Conservation (phyloP, 2,329 filamentous ascomycete species). For the Cladosporium sphaerospermum region DNA sequence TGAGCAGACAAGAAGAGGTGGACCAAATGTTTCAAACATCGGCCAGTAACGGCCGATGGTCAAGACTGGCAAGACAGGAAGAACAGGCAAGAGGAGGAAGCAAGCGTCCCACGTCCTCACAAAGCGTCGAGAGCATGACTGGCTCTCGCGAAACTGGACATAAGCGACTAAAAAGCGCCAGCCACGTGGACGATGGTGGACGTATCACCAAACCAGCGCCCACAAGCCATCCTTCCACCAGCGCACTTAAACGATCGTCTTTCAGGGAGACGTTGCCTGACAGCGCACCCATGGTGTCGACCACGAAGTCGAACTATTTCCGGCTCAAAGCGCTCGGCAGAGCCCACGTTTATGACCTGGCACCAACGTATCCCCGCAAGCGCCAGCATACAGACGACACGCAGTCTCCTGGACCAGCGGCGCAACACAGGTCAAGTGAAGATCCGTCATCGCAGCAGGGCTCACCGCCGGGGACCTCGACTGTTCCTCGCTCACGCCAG, state of each 20-base stretch:
- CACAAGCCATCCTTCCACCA: conserved; percentile 9
- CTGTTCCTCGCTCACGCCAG: conserved; percentile 3
- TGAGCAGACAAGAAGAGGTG: conserved; percentile 14
- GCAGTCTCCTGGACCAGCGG: not conserved
- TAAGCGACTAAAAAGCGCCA: conserved; percentile 26
- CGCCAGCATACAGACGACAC: not conserved
- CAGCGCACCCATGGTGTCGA: conserved; percentile 31
- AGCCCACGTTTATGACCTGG: conserved; percentile 25
- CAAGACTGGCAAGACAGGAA: conserved; percentile 4
- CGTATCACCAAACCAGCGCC: conserved; percentile 18
- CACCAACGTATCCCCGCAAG: conserved; percentile 3
- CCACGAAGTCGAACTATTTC: conserved; percentile 47
- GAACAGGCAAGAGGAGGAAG: conserved; percentile 17
- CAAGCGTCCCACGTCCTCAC: conserved; percentile 23
- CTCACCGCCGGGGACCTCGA: not conserved
- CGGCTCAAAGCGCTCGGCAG: conserved; percentile 44
- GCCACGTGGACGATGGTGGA: conserved; percentile 21
- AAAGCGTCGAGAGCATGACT: conserved; percentile 13
- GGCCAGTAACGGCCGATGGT: conserved; percentile 2
- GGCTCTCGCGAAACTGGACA: conserved; percentile 13
- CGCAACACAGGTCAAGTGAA: not conserved
- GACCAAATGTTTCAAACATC: conserved; percentile 21
- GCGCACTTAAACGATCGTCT: conserved; percentile 24
- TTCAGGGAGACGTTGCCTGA: conserved; percentile 24
- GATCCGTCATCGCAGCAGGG: not conserved